Conservation (phyloP, 2,329 filamentous ascomycete genomes). For the Talaromyces sp. region DNA sequence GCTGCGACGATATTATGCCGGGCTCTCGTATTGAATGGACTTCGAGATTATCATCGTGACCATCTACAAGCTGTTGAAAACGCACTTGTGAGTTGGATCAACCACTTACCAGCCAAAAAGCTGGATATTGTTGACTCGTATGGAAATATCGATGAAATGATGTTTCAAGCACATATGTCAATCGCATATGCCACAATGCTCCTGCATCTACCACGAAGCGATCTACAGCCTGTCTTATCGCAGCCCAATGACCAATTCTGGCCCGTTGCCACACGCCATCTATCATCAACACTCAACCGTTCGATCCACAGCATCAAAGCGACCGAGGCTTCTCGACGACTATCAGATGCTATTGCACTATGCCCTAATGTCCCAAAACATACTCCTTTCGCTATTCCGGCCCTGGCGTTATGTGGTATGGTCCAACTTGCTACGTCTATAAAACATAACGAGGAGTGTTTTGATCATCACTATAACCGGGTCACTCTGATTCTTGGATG, state of each 20-base stretch:
- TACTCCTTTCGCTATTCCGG: constrained; percentile 35
- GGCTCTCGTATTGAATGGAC: constrained; percentile 58
- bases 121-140: constrained; percentile 67
- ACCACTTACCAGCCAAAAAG: constrained; percentile 74
- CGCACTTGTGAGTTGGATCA: constrained; percentile 69
- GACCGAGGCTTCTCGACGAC: constrained; percentile 36
- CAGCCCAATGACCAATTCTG: constrained; percentile 30
- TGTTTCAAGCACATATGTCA: constrained; percentile 43
- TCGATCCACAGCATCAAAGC: constrained; percentile 40
- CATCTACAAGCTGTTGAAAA: constrained; percentile 62
- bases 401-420: constrained; percentile 35
- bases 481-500: constrained; percentile 40
- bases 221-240: constrained; percentile 51
- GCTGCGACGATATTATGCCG: constrained; percentile 74
- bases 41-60: constrained; percentile 48
- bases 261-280: constrained; percentile 27
- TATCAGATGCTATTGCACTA: constrained; percentile 37
- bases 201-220: constrained; percentile 76
- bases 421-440: constrained; percentile 38
- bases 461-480: constrained; percentile 43
- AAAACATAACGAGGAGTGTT: constrained; percentile 40
- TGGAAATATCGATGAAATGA: constrained; percentile 70
- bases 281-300: constrained; percentile 36
- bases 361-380: constrained; percentile 36
- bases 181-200: constrained; percentile 61